phyloP scores from a whole-genome alignment of 164 flowering plant genomes.

The Nymphaea thermarum region DNA sequence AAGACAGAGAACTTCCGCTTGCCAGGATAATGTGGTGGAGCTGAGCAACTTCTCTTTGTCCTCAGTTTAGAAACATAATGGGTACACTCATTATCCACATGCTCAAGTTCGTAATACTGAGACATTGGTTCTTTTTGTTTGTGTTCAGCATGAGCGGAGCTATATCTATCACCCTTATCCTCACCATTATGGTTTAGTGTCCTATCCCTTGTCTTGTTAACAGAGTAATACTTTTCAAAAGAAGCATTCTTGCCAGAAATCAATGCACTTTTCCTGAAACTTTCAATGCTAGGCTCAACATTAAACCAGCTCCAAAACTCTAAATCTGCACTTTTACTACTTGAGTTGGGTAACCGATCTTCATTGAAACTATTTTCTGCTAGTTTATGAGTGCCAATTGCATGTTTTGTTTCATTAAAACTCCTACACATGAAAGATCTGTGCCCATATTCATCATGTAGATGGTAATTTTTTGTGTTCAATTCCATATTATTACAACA shows the following conservation, averaged over 20 bases:
- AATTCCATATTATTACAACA: background rate
- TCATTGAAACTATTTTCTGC: conserved; percentile 10
- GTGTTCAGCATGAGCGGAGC: background rate
- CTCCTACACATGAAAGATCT: background rate
- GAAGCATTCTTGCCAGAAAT: conserved; percentile 8
- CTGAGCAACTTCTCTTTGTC: conserved; percentile 66
- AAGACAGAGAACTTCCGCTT: conserved; percentile 32
- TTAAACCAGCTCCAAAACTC: conserved; percentile 10
- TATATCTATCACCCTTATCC: background rate
- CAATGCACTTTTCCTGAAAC: conserved; percentile 5
- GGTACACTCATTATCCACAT: background rate
- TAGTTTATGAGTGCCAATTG: background rate
- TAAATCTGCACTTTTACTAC: conserved; percentile 7
- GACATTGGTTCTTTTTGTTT: background rate
- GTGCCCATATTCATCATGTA: background rate
- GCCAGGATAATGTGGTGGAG: conserved; percentile 68
- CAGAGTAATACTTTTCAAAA: conserved; percentile 7
- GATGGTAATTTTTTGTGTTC: background rate
- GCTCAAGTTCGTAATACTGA: background rate
- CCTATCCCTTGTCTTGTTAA: conserved; percentile 3
- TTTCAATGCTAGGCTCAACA: conserved; percentile 9
- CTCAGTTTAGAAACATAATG: conserved; percentile 9
- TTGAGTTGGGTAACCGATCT: conserved; percentile 13
- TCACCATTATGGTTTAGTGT: background rate
- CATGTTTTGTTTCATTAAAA: background rate